Percentiles rank a stretch among this genome's conserved stretches.
Evolutionary conservation across 2,329 filamentous ascomycete species (phyloP).

Genomic region (Arthrobotrys pseudoclavata): DNA sequence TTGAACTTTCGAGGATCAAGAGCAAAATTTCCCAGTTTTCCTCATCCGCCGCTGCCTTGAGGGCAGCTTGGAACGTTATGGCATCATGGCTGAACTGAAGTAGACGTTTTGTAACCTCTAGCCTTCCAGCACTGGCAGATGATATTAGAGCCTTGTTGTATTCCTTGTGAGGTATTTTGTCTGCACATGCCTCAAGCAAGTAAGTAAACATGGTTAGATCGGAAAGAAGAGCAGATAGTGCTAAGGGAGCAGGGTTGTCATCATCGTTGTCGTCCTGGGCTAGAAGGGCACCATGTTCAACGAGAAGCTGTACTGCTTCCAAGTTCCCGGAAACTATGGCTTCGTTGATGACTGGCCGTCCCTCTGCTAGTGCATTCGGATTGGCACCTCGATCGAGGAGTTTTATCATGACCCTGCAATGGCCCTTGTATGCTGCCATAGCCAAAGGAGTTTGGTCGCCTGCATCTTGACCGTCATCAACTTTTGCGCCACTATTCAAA

Average conservation of each 20-base stretch:
- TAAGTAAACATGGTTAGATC: slow-evolving; percentile 68
- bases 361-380: slow-evolving; percentile 64
- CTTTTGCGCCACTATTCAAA: slow-evolving; percentile 64
- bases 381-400: slow-evolving; percentile 66
- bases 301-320: slow-evolving; percentile 67
- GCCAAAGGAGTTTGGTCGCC: slow-evolving; percentile 66
- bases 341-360: slow-evolving; percentile 66
- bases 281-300: slow-evolving; percentile 66
- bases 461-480: slow-evolving; percentile 66
- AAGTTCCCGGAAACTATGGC: slow-evolving; percentile 68
- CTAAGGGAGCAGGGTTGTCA: slow-evolving; percentile 64
- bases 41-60: slow-evolving; percentile 65
- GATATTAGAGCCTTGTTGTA: slow-evolving; percentile 67
- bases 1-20: slow-evolving; percentile 65
- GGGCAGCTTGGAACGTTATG: slow-evolving; percentile 65
- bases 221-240: slow-evolving; percentile 66
- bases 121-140: slow-evolving; percentile 66
- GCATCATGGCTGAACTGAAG: slow-evolving; percentile 65
- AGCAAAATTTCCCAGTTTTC: slow-evolving; percentile 67
- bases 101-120: slow-evolving; percentile 67
- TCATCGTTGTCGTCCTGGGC: slow-evolving; percentile 63
- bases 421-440: slow-evolving; percentile 66
- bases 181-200: slow-evolving; percentile 66
- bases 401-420: slow-evolving; percentile 67
- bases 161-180: slow-evolving; percentile 66